Evolutionary conservation across 176 grass and related monocot species (phyloP).

Genomic region (Avena sativa): DNA sequence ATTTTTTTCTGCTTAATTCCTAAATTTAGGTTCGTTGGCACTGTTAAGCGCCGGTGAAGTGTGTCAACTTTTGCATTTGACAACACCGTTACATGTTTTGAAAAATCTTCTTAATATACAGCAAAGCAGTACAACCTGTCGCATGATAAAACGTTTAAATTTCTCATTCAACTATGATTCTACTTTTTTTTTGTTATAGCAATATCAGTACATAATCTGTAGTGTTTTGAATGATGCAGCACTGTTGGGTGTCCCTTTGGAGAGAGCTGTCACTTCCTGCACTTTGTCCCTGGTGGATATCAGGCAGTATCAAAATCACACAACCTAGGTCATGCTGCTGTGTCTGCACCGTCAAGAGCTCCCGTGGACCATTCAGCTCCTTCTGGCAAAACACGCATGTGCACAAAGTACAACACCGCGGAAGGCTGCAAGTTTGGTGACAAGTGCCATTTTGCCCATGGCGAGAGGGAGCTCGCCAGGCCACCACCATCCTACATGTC

Average conservation of each 20-base stretch:
- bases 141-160: neutral
- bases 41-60: neutral
- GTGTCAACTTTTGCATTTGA: neutral
- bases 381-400: slow-evolving; percentile 71
- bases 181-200: neutral
- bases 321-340: slow-evolving; percentile 58
- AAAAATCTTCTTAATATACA: neutral
- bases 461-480: slow-evolving; percentile 78
- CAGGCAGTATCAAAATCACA: slow-evolving; percentile 69
- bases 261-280: slow-evolving; percentile 81
- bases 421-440: slow-evolving; percentile 92
- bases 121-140: neutral
- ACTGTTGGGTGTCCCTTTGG: slow-evolving; percentile 89
- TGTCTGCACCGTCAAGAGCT: slow-evolving; percentile 58
- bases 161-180: neutral
- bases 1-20: neutral
- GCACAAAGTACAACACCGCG: slow-evolving; percentile 86
- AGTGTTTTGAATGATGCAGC: slow-evolving; percentile 60
- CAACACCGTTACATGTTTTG: neutral
- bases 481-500: slow-evolving; percentile 38
- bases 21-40: neutral
- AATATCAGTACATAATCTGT: slow-evolving; percentile 29
- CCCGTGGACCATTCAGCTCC: slow-evolving; percentile 45
- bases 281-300: slow-evolving; percentile 79
- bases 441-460: slow-evolving; percentile 84